Percentiles rank a stretch among this genome's conserved stretches.
Evolutionary conservation across 192 early-diverging fungal genomes (phyloP).

Genomic region (Backusella sp.): DNA sequence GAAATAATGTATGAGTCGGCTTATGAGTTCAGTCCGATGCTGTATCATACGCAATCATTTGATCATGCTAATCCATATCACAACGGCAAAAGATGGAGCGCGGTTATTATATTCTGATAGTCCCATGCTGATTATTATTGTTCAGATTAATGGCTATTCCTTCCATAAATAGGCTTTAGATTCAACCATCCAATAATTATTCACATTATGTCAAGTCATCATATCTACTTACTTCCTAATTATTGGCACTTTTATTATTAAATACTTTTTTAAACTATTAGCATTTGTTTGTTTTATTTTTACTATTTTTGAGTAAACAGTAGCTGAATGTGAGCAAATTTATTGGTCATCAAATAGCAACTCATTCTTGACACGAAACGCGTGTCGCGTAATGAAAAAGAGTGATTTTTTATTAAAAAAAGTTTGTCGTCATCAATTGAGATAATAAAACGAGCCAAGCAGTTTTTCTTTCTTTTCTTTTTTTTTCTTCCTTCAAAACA

Average conservation of each 20-base stretch:
- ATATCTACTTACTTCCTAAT: too few species aligned
- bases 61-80: background rate
- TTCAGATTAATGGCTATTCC: background rate
- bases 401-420: background rate
- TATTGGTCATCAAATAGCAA: background rate
- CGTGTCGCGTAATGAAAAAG: conserved; percentile 4
- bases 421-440: conserved; percentile 1
- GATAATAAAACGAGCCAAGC: background rate
- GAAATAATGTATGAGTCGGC: background rate
- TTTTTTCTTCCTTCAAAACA: background rate
- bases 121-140: background rate
- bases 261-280: background rate
- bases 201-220: background rate
- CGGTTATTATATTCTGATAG: background rate
- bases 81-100: background rate
- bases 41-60: background rate
- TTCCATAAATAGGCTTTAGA: background rate
- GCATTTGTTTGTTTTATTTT: background rate
- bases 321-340: background rate
- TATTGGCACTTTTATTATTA: background rate
- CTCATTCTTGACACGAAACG: background rate
- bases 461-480: background rate
- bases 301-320: background rate
- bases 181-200: background rate
- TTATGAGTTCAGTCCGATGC: background rate